These are phyloP conservation scores for Cordyceps farinosa DNA, from an alignment of 2,329 filamentous ascomycete species.

Conservation along the genomic window DNA sequence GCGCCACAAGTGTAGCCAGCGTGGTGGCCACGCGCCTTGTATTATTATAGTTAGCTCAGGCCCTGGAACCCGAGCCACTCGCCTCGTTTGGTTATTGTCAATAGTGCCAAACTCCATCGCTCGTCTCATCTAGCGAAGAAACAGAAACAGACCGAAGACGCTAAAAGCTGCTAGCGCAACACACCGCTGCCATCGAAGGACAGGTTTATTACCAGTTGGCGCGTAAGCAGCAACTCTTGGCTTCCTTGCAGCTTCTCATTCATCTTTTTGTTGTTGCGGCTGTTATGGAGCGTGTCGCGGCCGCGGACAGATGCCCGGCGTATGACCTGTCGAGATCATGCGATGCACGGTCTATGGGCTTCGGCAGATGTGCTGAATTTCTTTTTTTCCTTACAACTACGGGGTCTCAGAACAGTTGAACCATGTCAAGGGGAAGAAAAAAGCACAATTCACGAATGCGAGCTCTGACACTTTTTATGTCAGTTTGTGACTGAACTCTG, in stretches of 20 bases:
- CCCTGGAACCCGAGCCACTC: background rate
- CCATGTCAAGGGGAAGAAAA: too few relatives aligned
- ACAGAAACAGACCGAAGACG: background rate
- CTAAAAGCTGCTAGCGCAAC: background rate
- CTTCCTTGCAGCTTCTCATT: background rate
- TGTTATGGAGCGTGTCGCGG: background rate
- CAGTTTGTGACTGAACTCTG: background rate
- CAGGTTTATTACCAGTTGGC: background rate
- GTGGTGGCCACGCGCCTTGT: background rate
- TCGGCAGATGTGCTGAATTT: too few relatives aligned
- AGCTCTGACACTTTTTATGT: background rate
- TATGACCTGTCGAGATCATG: background rate
- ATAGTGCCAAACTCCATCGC: background rate
- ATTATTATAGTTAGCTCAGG: background rate
- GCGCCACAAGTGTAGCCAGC: background rate
- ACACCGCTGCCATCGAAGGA: background rate
- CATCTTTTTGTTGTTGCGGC: background rate
- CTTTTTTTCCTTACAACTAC: background rate
- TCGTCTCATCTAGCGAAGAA: slow-evolving; percentile 5
- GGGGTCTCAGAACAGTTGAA: too few relatives aligned
- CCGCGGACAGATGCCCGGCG: background rate
- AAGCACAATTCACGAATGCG: too few relatives aligned
- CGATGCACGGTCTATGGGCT: background rate
- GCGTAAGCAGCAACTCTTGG: background rate
- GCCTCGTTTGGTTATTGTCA: background rate